phyloP scores from a whole-genome alignment of 805 yeast species.

The Saccharomycopsis sp. region DNA sequence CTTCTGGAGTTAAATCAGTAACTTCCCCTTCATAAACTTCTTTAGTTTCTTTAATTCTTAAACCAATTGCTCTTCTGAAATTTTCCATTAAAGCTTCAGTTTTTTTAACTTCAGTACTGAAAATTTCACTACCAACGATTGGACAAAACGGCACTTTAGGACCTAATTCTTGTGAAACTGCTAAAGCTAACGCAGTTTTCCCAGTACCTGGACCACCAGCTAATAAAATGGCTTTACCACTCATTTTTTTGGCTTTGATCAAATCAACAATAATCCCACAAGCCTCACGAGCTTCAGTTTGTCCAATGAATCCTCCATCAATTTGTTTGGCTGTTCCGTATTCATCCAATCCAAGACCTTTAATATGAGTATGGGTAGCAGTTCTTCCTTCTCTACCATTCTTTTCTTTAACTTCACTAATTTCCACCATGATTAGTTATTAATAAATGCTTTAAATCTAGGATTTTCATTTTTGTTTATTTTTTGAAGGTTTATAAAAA shows the following conservation, averaged over 20 bases:
- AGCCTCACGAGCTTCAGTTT: constrained; percentile 69
- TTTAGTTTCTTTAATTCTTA: constrained; percentile 91
- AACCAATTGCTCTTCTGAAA: constrained; percentile 91
- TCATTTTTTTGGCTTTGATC: constrained; percentile 84
- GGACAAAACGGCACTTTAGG: constrained; percentile 98
- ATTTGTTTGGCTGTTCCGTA: constrained; percentile 71
- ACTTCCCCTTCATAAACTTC: constrained; percentile 99
- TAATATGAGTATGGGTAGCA: constrained; percentile 95
- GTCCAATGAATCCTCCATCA: constrained; percentile 77
- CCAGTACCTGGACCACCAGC: constrained; percentile 99
- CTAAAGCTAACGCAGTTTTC: constrained; percentile 93
- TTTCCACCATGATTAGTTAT: constrained; percentile 16
- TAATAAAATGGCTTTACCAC: constrained; percentile 88
- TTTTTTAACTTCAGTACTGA: constrained; percentile 93
- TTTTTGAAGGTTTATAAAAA: background rate
- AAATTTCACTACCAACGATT: constrained; percentile 88
- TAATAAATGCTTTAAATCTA: background rate
- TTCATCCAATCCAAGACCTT: constrained; percentile 90
- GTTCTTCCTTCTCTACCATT: constrained; percentile 53
- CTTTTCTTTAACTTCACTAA: constrained; percentile 37
- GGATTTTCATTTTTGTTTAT: background rate
- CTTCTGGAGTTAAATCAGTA: constrained; percentile 90
- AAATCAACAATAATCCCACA: constrained; percentile 92
- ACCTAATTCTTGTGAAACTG: constrained; percentile 91
- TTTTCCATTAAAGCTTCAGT: constrained; percentile 95